Base-by-base conservation (phyloP, 352 stramenopile genomes). In the Globisporangium heterothallicum region DNA sequence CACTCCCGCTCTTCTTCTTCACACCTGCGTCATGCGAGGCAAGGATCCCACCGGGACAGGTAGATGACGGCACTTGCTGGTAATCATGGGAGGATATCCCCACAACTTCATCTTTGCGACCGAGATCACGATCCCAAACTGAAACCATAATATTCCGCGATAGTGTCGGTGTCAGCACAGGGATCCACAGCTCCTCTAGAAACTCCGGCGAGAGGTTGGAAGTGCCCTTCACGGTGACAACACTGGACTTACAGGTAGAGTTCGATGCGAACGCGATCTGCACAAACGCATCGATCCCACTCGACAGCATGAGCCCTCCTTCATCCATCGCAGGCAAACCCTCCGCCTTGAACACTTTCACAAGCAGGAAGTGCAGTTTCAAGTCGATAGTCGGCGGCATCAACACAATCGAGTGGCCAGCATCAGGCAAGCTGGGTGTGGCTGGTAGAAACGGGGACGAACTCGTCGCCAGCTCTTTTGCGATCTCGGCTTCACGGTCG, bases 141-240 rank as follows among this genome's bases (percentile, higher is more conserved):
- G 76, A 91, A 6, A 96, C 59, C 0, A 56, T 56, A n/a, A 96
- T 88, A 30, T 76, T 64, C 4, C 80, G 64, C 19, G 70, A 87
- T 12, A 95, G 70, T 10, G 79, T 93, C 4, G 84, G 86, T 7
- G 76, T 48, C 18, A 84, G 68, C 22, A 95, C 84, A 2, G 87
- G 87, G 14, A 96, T 72, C 87, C 87, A 96, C 6, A 96, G 35
- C 52, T 94, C 78, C 43, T 94, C 84, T 6, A 84, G 60, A 42
- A 92, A 88, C 41, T 82, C 77, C 0, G 75, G 70, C 8, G 70
- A 29, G 8, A 92, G 58, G 22, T 76, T 68, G 1, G 60, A 49
- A 5, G 46, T 45, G 2, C 77, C 81, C 63, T 88, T 88, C 24
- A 88, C 70, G 0, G 74, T 90, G 0, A 88, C 61, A 8, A 85